Base-by-base conservation (phyloP, 305 asterid genomes). In the Solanum hybrid region DNA sequence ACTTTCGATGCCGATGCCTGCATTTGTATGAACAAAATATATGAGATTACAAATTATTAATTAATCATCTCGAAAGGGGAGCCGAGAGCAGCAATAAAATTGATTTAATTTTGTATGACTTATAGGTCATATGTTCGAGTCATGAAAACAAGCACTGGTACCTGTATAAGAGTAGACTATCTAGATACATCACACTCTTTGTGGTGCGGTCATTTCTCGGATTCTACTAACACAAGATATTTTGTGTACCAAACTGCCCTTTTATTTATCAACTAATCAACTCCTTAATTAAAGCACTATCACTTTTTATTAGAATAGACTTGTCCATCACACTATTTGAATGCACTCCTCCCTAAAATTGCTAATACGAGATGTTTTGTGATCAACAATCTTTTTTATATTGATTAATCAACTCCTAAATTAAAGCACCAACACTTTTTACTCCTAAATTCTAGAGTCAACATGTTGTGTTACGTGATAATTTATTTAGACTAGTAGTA, bases 1-100 rank as follows among this genome's bases (percentile, higher is more conserved):
- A 97, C 98, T 90, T 96, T 97, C 11, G 94, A 94, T 27, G 99
- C 99, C 3, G 98, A 94, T 38, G 96, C 94, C 99, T 97, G 92
- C 60, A 40, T 1, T 36, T 13, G 37, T 40, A 34, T 45, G 29
- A 42, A 82, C 11, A 36, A 9, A 82, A 10, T 40, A 81, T 15
- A 81, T 82, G 19, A 82, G 87, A 45, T 45, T 9, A 82, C 27
- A 27, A 27, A 42, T 56, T 14, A 40, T 29, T 5, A 26, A 79
- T 24, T 24, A 37, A 76, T 26, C 5, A 3, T 26, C 24, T 75
- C n/a, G 0, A 75, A 75, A 56, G 4, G 24, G 69, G 10, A 17
- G n/a, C 69, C 2, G 71, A 60, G 71, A 60, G 71, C 26, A 60
- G n/a, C 26, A 7, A 3, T 60, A 60, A 60, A 60, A 19, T 60